Base-by-base conservation (phyloP, 345 rosid genomes). In the Lepidium africanum region DNA sequence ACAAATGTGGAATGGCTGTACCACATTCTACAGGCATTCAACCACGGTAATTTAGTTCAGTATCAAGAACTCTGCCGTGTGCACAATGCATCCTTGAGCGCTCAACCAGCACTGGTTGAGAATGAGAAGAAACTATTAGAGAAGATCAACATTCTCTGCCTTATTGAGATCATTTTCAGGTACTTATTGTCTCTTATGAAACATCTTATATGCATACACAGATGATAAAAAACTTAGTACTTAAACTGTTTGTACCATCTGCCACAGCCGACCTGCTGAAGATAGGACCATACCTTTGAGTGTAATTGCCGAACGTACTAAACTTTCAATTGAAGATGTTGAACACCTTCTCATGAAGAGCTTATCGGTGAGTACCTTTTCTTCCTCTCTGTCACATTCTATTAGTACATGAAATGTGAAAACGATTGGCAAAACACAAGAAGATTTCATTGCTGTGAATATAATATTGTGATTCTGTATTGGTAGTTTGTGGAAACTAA, bases 131-230 rank as follows among this genome's bases (percentile, higher is more conserved):
- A 91, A 78, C 81, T 94, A 15, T 68, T 91, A 74, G 99, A 94
- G 77, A 94, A 94, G 79, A 87, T 94, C 63, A 91, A 91, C 81
- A 91, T 94, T 67, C 97, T 94, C 41, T 87, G 97, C 84, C 83
- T 94, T 57, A 94, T 91, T 86, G 99, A 94, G 77, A 94, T 94
- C 66, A 91, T 94, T 76, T 94, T 94, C 76, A 94, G 97, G 99
- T 94, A 70, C 14, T 51, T 60, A 25, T 60, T 3, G 5, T 16
- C 55, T 37, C 67, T 55, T n/a, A 10, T 12, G 30, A 62, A 55
- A 5, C 19, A 2, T 61, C 57, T 37, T 47, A 37, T 2, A 21
- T 63, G 5, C 51, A 33, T n/a, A 32, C 63, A 37, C 38, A 41
- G 25, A 47, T 35, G 56, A 23, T 10, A 4, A 14, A 7, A 5